A percentile compares a stretch with the other conserved stretches of the same genome.
These are phyloP conservation scores for Chiua sp. DNA, from an alignment of 1,284 basidiomycete species.

Conservation along the genomic window DNA sequence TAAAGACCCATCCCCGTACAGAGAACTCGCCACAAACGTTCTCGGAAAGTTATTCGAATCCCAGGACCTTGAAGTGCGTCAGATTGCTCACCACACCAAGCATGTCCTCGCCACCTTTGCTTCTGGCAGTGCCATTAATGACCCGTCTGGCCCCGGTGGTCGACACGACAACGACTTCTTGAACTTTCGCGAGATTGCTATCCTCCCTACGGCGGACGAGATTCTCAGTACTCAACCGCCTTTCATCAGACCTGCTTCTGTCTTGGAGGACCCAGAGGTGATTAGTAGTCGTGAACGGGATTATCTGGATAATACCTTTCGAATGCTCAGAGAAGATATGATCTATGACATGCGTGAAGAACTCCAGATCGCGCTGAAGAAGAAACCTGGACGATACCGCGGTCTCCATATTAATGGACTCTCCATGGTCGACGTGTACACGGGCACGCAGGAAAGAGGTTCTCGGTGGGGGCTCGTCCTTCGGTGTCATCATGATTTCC, in stretches of 20 bases:
- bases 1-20: slow-evolving; percentile 42
- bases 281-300: slow-evolving; percentile 44
- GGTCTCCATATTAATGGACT: slow-evolving; percentile 50
- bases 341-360: slow-evolving; percentile 68
- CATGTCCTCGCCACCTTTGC: slow-evolving; percentile 40
- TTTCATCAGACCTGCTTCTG: slow-evolving; percentile 51
- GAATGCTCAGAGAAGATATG: slow-evolving; percentile 70
- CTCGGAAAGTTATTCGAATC: slow-evolving; percentile 44
- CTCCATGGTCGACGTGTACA: slow-evolving; percentile 43
- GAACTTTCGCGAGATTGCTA: slow-evolving; percentile 60
- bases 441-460: slow-evolving; percentile 39
- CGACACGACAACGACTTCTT: slow-evolving; percentile 69
- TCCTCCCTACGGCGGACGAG: slow-evolving; percentile 67
- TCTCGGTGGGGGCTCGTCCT: slow-evolving; percentile 57
- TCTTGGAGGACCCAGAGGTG: slow-evolving; percentile 50
- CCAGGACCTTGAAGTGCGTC: slow-evolving; percentile 38
- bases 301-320: slow-evolving; percentile 69
- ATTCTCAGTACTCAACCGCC: slow-evolving; percentile 49
- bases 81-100: slow-evolving; percentile 50
- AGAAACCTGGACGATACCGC: slow-evolving; percentile 53
- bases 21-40: slow-evolving; percentile 46
- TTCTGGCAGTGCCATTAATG: slow-evolving; percentile 20
- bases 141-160: slow-evolving; percentile 51
- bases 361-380: slow-evolving; percentile 48
- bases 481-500: slow-evolving; percentile 47